Evolutionary conservation across 805 yeast genomes (phyloP).

Genomic region (Brettanomyces sp.): DNA sequence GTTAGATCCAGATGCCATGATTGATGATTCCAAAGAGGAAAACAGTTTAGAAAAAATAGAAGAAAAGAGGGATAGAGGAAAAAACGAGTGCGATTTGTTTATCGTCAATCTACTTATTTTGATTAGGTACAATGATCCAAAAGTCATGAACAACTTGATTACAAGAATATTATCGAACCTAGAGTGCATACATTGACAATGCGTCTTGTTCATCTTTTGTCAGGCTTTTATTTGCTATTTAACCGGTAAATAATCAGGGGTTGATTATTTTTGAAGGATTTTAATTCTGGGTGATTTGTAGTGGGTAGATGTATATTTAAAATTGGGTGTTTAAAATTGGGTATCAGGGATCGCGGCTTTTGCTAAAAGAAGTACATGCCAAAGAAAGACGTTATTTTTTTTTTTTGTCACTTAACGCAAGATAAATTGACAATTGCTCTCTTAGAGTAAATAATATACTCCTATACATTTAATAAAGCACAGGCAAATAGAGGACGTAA

Average conservation of each 20-base stretch:
- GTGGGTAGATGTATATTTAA: too few species aligned
- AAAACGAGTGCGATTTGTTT: constrained; percentile 8
- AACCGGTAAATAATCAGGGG: too few species aligned
- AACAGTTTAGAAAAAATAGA: background rate
- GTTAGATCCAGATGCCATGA: background rate
- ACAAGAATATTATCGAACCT: constrained; percentile 11
- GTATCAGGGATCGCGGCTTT: too few species aligned
- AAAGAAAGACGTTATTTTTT: too few species aligned
- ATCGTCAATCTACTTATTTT: constrained; percentile 14
- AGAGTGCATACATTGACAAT: background rate
- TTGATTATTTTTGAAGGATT: too few species aligned
- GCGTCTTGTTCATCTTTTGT: background rate
- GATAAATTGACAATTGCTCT: background rate
- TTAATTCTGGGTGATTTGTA: too few species aligned
- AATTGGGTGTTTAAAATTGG: too few species aligned
- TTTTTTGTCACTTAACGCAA: background rate
- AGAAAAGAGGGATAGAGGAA: constrained; percentile 1
- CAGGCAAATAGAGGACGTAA: background rate
- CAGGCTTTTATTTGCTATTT: background rate
- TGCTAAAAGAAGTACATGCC: too few species aligned
- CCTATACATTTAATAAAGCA: too few species aligned
- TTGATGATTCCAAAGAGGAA: background rate
- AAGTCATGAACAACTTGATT: constrained; percentile 11
- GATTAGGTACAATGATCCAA: constrained; percentile 6
- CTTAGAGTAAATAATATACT: too few species aligned